Evolutionary conservation across 495 filamentous ascomycete genomes (phyloP), one percentile per base, ranked within the genome.

Genomic region (Neurospora tetrasperma): DNA sequence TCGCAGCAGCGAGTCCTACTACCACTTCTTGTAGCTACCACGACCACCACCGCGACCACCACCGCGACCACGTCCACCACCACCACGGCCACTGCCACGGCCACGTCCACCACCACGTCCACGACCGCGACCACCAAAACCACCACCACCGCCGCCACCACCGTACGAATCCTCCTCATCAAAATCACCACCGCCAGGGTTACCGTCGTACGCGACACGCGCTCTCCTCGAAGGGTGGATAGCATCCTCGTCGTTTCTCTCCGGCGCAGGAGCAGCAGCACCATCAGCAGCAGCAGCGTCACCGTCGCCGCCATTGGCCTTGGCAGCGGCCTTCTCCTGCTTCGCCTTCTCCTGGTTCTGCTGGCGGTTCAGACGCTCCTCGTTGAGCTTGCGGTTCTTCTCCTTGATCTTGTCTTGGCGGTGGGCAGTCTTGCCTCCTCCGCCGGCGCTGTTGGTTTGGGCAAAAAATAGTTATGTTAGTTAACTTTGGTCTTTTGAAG

Each of bases 301-400:
- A 14, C 6, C 39, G 10, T 16, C 42, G 14, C 14, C 42, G 42
- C 42, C 42, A 43, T 74, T 42, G 10, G 79, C 81, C 71, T 82
- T 79, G 71, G 77, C 78, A 71, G 79, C 84, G 74, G 86, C 83
- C 71, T 88, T 83, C 78, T 86, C 85, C 6, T 80, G 78, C 73
- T 83, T 80, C 72, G 88, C 88, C 62, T 82, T 80, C 76, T 87
- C 88, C 75, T 85, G 82, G 69, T 80, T 82, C 75, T 85, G 80
- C 40, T 81, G 80, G 54, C 83, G 82, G 59, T 85, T 80, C 69
- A 86, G 85, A 54, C 94, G 87, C 85, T 97, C 89, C 75, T 96
- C 93, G 74, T 92, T 87, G 38, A 98, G 86, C 84, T 94, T 94
- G 76, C 87, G 85, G 83, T 98, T 99, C 72, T 77, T 97, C 12